phyloP scores from a whole-genome alignment of 2,329 filamentous ascomycete genomes.

The Aphanocladium album region DNA sequence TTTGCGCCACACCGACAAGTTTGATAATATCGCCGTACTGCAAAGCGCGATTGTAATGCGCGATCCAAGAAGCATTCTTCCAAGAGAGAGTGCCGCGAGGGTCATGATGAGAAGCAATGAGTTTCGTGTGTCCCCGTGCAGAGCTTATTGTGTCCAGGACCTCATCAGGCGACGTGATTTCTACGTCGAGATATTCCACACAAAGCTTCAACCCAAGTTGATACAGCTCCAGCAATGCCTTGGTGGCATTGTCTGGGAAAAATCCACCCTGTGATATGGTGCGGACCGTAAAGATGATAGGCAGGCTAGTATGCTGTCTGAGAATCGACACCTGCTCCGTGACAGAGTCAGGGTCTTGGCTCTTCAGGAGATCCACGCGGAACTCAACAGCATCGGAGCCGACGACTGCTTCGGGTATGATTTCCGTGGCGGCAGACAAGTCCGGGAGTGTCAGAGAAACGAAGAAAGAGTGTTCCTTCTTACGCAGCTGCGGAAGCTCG shows the following conservation, averaged over 20 bases:
- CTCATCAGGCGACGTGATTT: constrained; percentile 78
- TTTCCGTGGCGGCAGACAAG: constrained; percentile 56
- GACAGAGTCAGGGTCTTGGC: constrained; percentile 71
- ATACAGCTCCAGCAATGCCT: constrained; percentile 72
- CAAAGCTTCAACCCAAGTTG: constrained; percentile 73
- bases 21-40: constrained; percentile 93
- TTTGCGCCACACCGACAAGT: constrained; percentile 75
- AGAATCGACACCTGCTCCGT: constrained; percentile 76
- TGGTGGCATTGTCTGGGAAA: constrained; percentile 72
- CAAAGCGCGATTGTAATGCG: constrained; percentile 82
- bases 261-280: constrained; percentile 81
- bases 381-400: constrained; percentile 92
- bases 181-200: constrained; percentile 88
- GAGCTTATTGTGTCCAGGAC: constrained; percentile 65
- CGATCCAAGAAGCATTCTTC: constrained; percentile 88
- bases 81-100: constrained; percentile 73
- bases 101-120: constrained; percentile 96
- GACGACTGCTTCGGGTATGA: constrained; percentile 68
- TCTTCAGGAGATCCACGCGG: constrained; percentile 82
- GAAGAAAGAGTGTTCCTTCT: constrained; percentile 78
- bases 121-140: constrained; percentile 64
- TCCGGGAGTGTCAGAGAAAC: constrained; percentile 83
- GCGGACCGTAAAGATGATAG: constrained; percentile 88
- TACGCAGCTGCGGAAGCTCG: constrained; percentile 39
- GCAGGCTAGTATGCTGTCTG: constrained; percentile 64